Evolutionary conservation across 371 early-diverging fungal genomes (phyloP).

Genomic region (Zopfochytrium polystomum): DNA sequence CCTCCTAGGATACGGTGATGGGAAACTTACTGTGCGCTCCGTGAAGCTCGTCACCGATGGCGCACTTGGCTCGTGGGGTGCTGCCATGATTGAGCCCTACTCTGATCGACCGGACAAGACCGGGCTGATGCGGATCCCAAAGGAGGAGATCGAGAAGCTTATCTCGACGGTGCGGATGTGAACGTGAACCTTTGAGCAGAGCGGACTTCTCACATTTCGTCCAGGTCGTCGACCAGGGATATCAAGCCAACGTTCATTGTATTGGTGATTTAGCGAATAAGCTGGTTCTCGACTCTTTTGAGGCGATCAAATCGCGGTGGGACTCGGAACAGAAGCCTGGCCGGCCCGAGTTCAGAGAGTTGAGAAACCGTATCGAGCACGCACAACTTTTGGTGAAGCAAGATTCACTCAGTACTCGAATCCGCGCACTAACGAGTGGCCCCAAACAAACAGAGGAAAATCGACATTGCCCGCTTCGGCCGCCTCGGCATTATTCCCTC

Average conservation of each 20-base stretch:
- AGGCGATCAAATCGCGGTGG: conserved; percentile 14
- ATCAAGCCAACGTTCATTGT: conserved; percentile 47
- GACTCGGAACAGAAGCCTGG: too few relatives aligned
- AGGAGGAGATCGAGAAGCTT: conserved; percentile 8
- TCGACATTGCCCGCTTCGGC: conserved; percentile 39
- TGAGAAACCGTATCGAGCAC: conserved; percentile 45
- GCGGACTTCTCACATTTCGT: too few relatives aligned
- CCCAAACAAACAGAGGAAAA: conserved; percentile 1
- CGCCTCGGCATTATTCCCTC: conserved; percentile 43
- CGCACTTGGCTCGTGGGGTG: conserved; percentile 54
- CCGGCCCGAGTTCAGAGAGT: conserved; percentile 3
- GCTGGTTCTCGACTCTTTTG: conserved; percentile 40
- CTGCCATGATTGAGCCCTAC: conserved; percentile 45
- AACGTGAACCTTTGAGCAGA: too few relatives aligned
- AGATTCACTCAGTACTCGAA: neutral
- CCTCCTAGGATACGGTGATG: neutral
- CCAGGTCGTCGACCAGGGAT: conserved; percentile 27
- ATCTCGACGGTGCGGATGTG: conserved; percentile 10
- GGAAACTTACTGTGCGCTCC: conserved; percentile 22
- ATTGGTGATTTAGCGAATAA: conserved; percentile 49
- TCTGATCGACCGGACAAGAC: conserved; percentile 29
- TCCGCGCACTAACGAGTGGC: neutral
- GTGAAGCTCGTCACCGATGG: conserved; percentile 53
- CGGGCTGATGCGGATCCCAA: conserved; percentile 33
- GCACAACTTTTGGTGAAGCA: conserved; percentile 44